A percentile compares a stretch with the other conserved stretches of the same genome.
Evolutionary conservation across 1,284 basidiomycete species (phyloP).

Genomic region (Pterulicium gracile): DNA sequence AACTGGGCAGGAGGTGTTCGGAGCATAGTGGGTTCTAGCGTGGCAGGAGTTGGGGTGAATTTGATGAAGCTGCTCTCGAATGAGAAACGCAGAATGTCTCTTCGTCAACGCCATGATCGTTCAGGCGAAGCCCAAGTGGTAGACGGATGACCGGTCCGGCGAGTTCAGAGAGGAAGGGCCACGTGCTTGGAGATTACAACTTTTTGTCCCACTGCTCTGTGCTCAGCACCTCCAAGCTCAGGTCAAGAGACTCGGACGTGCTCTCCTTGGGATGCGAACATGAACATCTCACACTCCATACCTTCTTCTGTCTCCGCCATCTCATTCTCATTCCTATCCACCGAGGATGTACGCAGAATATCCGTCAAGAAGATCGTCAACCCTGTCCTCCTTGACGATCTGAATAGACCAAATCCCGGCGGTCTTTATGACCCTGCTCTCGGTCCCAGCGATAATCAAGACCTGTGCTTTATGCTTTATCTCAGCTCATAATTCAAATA

Average conservation of each 20-base stretch:
- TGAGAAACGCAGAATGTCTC: too few species aligned
- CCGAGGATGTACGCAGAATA: conserved; percentile 87
- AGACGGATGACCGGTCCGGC: background rate
- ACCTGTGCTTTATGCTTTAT: conserved; percentile 54
- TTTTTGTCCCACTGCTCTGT: background rate
- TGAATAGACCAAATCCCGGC: conserved; percentile 85
- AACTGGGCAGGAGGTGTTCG: too few species aligned
- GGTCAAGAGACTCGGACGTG: too few species aligned
- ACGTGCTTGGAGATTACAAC: conserved; percentile 1
- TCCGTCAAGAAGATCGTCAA: conserved; percentile 97
- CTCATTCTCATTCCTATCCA: conserved; percentile 91
- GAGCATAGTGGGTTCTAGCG: too few species aligned
- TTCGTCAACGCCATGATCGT: background rate
- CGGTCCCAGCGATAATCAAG: conserved; percentile 80
- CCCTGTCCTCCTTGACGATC: conserved; percentile 86
- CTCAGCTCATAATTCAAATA: conserved; percentile 5
- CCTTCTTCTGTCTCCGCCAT: conserved; percentile 78
- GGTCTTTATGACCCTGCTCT: conserved; percentile 95
- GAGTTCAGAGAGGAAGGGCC: background rate
- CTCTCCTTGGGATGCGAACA: conserved; percentile 26
- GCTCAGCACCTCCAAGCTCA: too few species aligned
- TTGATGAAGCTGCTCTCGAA: too few species aligned
- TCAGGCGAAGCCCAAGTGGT: too few species aligned
- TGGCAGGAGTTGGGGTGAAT: too few species aligned
- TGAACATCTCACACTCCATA: conserved; percentile 92